These are phyloP conservation scores for Wallacemonas sp. DNA, from an alignment of 208 protist species.

Conservation along the genomic window DNA sequence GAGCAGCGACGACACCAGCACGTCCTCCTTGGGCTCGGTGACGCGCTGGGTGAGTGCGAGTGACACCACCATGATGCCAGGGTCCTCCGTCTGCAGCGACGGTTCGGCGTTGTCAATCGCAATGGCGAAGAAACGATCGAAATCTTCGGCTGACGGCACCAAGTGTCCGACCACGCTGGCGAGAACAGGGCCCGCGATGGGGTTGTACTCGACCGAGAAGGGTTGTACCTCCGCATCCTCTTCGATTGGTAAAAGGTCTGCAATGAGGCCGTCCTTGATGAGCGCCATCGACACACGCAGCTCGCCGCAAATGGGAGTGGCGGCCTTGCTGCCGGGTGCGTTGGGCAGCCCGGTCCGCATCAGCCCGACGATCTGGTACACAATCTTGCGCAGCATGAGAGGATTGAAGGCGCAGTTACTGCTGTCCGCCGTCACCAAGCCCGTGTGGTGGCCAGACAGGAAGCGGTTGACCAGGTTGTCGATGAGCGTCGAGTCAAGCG, in stretches of 20 bases:
- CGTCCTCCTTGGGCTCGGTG: slow-evolving; percentile 42
- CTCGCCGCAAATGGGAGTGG: slow-evolving; percentile 38
- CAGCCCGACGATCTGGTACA: slow-evolving; percentile 46
- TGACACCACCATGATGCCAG: slow-evolving; percentile 78
- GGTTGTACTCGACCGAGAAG: slow-evolving; percentile 65
- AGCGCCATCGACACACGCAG: slow-evolving; percentile 75
- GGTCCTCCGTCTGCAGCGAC: slow-evolving; percentile 63
- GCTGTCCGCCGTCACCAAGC: slow-evolving; percentile 69
- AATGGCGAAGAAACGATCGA: slow-evolving; percentile 61
- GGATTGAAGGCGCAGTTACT: slow-evolving; percentile 70
- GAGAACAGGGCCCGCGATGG: slow-evolving; percentile 53
- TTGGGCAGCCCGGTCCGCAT: slow-evolving; percentile 17
- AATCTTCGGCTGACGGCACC: slow-evolving; percentile 52
- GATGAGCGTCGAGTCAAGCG: slow-evolving; percentile 49
- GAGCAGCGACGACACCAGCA: slow-evolving; percentile 68
- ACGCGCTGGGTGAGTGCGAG: slow-evolving; percentile 55
- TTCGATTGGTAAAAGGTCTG: slow-evolving; percentile 63
- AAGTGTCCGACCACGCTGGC: slow-evolving; percentile 49
- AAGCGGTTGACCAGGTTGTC: slow-evolving; percentile 63
- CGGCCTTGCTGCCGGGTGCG: background rate
- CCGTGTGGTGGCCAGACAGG: slow-evolving; percentile 55
- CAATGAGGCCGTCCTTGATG: slow-evolving; percentile 70
- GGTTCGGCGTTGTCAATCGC: slow-evolving; percentile 74
- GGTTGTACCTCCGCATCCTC: slow-evolving; percentile 47
- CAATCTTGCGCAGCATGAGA: slow-evolving; percentile 69